A percentile compares a stretch with the other conserved stretches of the same genome.
phyloP scores from a whole-genome alignment of 2,329 filamentous ascomycete genomes.

The Sporothrix pallida region DNA sequence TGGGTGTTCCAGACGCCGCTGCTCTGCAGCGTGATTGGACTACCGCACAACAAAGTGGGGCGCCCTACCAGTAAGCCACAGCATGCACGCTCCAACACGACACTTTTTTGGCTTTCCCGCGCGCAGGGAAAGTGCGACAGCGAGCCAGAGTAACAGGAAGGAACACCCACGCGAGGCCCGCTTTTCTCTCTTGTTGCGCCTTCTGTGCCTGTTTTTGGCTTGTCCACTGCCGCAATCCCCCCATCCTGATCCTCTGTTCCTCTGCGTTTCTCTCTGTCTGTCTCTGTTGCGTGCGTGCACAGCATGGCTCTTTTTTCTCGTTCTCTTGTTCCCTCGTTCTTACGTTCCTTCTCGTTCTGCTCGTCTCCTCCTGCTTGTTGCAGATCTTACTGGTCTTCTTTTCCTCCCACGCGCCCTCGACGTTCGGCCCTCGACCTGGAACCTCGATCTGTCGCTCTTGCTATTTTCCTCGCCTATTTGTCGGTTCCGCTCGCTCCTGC shows the following conservation, averaged over 20 bases:
- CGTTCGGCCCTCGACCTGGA: slow-evolving; percentile 9
- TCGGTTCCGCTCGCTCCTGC: background rate
- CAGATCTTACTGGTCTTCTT: slow-evolving; percentile 10
- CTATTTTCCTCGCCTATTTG: background rate
- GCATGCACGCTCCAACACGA: slow-evolving; percentile 27
- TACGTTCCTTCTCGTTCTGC: background rate
- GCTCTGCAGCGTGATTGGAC: slow-evolving; percentile 29
- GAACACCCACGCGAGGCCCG: slow-evolving; percentile 13
- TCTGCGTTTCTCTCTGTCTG: background rate
- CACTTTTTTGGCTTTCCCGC: slow-evolving; percentile 26
- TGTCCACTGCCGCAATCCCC: background rate
- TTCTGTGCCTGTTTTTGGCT: slow-evolving; percentile 15
- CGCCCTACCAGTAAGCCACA: slow-evolving; percentile 28
- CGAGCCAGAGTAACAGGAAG: background rate
- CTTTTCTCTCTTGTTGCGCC: slow-evolving; percentile 6
- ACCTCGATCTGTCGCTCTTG: slow-evolving; percentile 17
- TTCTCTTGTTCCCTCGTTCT: background rate
- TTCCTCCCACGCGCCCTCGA: slow-evolving; percentile 3
- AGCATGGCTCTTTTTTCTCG: background rate
- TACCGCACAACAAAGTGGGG: background rate
- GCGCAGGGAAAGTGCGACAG: background rate
- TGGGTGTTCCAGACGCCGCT: slow-evolving; percentile 27
- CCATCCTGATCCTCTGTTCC: background rate
- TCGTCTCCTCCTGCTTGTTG: slow-evolving; percentile 8
- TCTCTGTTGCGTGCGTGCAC: background rate